Conservation (phyloP, 257 asterid genomes). For the Solanum lignicaule region DNA sequence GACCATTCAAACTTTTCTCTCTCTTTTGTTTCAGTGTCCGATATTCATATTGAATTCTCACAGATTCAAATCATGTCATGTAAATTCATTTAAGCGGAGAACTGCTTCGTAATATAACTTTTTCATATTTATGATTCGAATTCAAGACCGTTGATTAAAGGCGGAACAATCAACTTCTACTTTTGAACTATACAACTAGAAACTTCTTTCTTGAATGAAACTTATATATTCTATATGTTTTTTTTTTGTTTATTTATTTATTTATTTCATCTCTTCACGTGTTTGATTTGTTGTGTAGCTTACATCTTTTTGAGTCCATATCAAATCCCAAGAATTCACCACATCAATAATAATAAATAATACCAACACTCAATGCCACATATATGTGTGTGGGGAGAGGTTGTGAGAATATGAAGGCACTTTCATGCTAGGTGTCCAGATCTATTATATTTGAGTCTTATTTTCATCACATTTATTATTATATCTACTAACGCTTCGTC, state of each 20-base stretch:
- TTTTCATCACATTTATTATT: background rate
- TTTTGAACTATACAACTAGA: background rate
- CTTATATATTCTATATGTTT: background rate
- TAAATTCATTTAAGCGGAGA: background rate
- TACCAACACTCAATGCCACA: background rate
- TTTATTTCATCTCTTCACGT: background rate
- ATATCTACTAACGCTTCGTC: background rate
- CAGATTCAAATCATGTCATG: background rate
- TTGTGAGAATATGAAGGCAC: background rate
- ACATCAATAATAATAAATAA: background rate
- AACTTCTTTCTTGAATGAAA: background rate
- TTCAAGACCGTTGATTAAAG: background rate
- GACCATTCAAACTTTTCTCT: background rate
- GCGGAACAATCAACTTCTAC: background rate
- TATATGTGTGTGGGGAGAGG: background rate
- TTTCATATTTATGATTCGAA: background rate
- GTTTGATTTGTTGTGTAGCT: background rate
- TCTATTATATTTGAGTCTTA: rapidly evolving
- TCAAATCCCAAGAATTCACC: background rate
- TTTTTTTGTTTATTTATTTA: background rate
- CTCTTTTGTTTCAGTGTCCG: background rate
- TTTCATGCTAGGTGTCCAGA: background rate
- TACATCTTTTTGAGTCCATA: background rate
- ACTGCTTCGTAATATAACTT: background rate
- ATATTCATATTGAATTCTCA: background rate